Evolutionary conservation across 495 filamentous ascomycete species (phyloP), one percentile per base, ranked within the genome.

Genomic region (Tetracladium setigerum): DNA sequence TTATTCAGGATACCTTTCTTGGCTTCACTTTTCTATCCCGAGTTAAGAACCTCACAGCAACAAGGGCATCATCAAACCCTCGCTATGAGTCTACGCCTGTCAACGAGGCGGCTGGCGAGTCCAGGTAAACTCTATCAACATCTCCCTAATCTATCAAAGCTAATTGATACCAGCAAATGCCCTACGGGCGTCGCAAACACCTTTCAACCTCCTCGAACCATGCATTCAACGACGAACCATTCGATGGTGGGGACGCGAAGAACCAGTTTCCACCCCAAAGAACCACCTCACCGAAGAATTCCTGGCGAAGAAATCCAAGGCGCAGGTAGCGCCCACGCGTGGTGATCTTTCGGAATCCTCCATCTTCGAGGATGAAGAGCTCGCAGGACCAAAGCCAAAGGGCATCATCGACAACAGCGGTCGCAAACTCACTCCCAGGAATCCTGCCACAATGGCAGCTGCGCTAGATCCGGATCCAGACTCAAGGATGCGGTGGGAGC

Each of bases 401-500:
- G 19, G 9, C 14, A 5, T 41, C 35, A 30, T 14, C 30, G 37
- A 37, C n/a, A 9, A 46, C 19, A 32, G 6, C 9, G 40, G 43
- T 6, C 32, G 9, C 11, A 34, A 44, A 34, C 17, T 38, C 0
- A 18, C 32, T 12, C 19, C 39, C 11, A 69, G 78, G 35, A 65
- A 80, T 46, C 62, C 65, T 15, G 61, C 62, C 22, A 67, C 70
- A 55, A 72, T 83, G 59, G 68, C 70, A 30, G 53, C 69, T 19
- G 79, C 70, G 11, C 62, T 84, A 41, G 81, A 92, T 63, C 89
- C 89, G 13, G 73, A 82, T 51, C 87, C 88, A 12, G 56, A 65
- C 22, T 65, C 65, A 16, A 73, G 87, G 43, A 64, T 71, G 16
- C 75, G 81, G n/a, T 94, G 83, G 85, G 76, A 89, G 64, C 76